phyloP scores from a whole-genome alignment of 371 early-diverging fungal genomes.

The Mortierella sp. region DNA sequence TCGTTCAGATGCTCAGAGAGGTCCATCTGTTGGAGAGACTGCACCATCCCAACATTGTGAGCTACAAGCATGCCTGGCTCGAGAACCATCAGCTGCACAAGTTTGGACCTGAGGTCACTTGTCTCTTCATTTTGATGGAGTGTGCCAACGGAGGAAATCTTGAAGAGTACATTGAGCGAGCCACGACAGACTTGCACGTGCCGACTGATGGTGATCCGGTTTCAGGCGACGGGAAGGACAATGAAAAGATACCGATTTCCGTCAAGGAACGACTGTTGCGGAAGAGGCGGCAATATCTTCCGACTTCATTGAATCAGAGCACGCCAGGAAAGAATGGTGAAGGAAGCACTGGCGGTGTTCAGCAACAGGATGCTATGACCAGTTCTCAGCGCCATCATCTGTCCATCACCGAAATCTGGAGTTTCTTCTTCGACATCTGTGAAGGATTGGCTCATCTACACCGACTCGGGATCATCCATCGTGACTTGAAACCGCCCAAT shows the following conservation, averaged over 20 bases:
- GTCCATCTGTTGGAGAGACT: slow-evolving; percentile 91
- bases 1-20: slow-evolving; percentile 93
- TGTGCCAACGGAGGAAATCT: slow-evolving; percentile 96
- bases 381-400: slow-evolving; percentile 60
- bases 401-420: slow-evolving; percentile 79
- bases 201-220: not conserved
- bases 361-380: not conserved
- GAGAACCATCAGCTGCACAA: slow-evolving; percentile 82
- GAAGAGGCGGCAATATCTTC: slow-evolving; percentile 42
- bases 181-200: slow-evolving; percentile 11
- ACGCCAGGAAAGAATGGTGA: slow-evolving; percentile 4
- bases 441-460: slow-evolving; percentile 91
- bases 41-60: slow-evolving; percentile 91
- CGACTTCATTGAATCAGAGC: not conserved
- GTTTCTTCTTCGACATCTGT: slow-evolving; percentile 89
- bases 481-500: slow-evolving; percentile 94
- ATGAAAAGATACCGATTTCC: slow-evolving; percentile 20
- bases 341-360: not conserved
- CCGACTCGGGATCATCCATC: slow-evolving; percentile 84
- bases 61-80: slow-evolving; percentile 95
- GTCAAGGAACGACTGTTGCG: slow-evolving; percentile 37
- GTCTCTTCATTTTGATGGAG: slow-evolving; percentile 97
- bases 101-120: slow-evolving; percentile 93
- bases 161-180: slow-evolving; percentile 85
- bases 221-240: not conserved